phyloP scores from a whole-genome alignment of 352 stramenopile genomes.

The Pythium angustatum region DNA sequence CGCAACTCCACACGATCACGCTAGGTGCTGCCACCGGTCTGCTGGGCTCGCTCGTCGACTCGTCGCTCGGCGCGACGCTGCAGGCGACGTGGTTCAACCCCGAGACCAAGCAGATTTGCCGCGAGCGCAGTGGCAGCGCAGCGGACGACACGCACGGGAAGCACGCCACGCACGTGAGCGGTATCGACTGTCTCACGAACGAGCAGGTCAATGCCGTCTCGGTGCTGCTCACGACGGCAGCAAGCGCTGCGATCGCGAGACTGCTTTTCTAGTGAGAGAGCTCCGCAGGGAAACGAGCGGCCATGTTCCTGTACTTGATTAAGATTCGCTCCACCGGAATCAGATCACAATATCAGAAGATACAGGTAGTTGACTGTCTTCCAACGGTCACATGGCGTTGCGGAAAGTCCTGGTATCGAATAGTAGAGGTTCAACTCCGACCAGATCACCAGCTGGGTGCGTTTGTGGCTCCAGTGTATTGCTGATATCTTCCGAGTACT shows the following conservation, averaged over 20 bases:
- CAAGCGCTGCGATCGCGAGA: constrained; percentile 44
- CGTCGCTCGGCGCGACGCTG: constrained; percentile 78
- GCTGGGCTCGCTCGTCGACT: constrained; percentile 81
- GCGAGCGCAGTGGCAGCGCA: constrained; percentile 18
- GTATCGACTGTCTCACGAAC: constrained; percentile 60
- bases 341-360: constrained; percentile 1
- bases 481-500: neutral
- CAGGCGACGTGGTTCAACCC: constrained; percentile 75
- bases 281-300: too few species aligned
- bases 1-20: constrained; percentile 51
- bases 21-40: constrained; percentile 64
- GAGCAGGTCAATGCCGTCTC: constrained; percentile 77
- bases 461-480: too few species aligned
- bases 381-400: too few species aligned
- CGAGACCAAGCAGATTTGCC: constrained; percentile 59
- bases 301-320: constrained; percentile 2
- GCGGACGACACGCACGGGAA: neutral
- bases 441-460: constrained; percentile 1
- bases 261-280: constrained; percentile 36
- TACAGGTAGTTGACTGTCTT: too few species aligned
- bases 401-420: neutral
- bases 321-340: neutral
- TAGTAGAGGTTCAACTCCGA: neutral
- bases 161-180: constrained; percentile 33
- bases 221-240: constrained; percentile 53